These are phyloP conservation scores for Trichocomaceae sp. DNA, from an alignment of 2,329 filamentous ascomycete species.

Conservation along the genomic window DNA sequence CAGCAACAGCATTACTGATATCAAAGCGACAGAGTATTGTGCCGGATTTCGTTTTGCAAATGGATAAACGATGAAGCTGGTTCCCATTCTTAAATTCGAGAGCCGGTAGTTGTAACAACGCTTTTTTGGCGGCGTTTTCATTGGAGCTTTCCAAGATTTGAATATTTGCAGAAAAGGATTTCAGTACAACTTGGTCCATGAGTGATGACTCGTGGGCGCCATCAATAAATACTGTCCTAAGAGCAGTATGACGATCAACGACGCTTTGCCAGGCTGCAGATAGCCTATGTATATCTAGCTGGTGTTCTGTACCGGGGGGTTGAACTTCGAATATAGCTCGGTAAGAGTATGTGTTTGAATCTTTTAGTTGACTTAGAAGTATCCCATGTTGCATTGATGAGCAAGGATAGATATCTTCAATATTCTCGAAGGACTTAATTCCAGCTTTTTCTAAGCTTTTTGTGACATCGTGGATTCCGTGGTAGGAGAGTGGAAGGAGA, in stretches of 20 bases:
- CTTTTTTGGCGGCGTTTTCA: not conserved
- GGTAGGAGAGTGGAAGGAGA: conserved; percentile 18
- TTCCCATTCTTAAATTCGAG: conserved; percentile 15
- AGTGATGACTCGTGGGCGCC: conserved; percentile 11
- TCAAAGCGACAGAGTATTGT: conserved; percentile 36
- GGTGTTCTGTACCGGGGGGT: conserved; percentile 5
- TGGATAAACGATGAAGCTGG: conserved; percentile 33
- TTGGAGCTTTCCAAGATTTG: not conserved
- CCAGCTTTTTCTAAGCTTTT: conserved; percentile 6
- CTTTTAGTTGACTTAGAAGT: conserved; percentile 19
- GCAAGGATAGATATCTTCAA: conserved; percentile 21
- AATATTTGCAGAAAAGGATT: not conserved
- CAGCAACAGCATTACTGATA: conserved; percentile 42
- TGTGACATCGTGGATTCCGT: conserved; percentile 7
- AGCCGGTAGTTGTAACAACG: conserved; percentile 1
- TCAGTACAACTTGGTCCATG: conserved; percentile 15
- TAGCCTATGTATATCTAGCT: conserved; percentile 12
- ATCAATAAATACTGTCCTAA: conserved; percentile 17
- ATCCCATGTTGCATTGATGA: conserved; percentile 23
- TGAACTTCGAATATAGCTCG: conserved; percentile 15
- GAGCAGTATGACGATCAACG: conserved; percentile 14
- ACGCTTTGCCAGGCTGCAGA: conserved; percentile 16
- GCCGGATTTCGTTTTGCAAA: conserved; percentile 28
- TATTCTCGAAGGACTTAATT: conserved; percentile 14
- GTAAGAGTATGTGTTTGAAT: conserved; percentile 17